phyloP scores from a whole-genome alignment of 202 grass and related monocot species.

The Setaria italica region DNA sequence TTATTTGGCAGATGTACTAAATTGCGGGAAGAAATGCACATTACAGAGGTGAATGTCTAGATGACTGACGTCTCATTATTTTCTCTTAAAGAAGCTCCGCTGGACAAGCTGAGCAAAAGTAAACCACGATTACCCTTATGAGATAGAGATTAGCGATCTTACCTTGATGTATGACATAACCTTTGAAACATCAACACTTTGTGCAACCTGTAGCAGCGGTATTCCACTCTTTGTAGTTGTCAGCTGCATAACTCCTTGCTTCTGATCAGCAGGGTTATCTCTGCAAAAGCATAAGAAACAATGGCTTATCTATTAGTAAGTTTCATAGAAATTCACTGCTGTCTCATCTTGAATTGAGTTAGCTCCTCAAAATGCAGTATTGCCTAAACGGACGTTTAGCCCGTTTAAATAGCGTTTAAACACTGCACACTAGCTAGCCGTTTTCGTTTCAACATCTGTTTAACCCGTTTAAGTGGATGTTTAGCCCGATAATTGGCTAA shows the following conservation, averaged over 20 bases:
- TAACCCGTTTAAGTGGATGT: too few species aligned
- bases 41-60: too few species aligned
- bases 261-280: slow-evolving; percentile 41
- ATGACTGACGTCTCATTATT: background rate
- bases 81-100: background rate
- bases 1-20: background rate
- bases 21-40: background rate
- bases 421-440: too few species aligned
- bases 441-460: too few species aligned
- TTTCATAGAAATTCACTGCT: background rate
- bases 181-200: slow-evolving; percentile 46
- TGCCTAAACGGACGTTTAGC: too few species aligned
- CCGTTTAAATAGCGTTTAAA: too few species aligned
- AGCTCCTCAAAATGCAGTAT: background rate
- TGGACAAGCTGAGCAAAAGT: background rate
- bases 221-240: slow-evolving; percentile 11
- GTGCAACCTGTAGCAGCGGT: background rate
- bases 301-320: background rate
- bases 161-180: slow-evolving; percentile 71
- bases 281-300: slow-evolving; percentile 44
- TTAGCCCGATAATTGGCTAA: too few species aligned
- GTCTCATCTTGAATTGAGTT: background rate
- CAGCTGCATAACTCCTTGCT: slow-evolving; percentile 35
- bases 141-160: slow-evolving; percentile 25
- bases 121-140: background rate